Conservation (phyloP, 2,329 filamentous ascomycete species). For the Pestalotiopsis sp. region DNA sequence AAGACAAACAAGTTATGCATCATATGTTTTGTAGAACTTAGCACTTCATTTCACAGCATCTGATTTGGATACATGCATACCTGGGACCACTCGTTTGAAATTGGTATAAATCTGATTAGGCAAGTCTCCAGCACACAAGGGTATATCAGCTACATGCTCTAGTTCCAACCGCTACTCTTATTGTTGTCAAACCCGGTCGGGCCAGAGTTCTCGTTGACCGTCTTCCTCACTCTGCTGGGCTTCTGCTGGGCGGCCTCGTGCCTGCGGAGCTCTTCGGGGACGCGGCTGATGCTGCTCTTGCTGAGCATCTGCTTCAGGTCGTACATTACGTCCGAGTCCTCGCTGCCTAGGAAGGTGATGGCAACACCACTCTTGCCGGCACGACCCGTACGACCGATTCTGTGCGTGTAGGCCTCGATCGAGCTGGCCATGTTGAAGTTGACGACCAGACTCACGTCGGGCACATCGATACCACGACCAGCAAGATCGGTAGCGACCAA, state of each 20-base stretch:
- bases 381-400: slow-evolving; percentile 95
- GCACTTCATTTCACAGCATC: not conserved
- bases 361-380: slow-evolving; percentile 95
- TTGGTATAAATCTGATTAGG: not conserved
- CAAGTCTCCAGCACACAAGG: not conserved
- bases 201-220: not conserved
- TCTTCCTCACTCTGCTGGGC: slow-evolving; percentile 39
- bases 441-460: slow-evolving; percentile 89
- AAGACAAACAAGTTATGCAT: too few relatives aligned
- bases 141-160: not conserved
- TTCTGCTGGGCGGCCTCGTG: slow-evolving; percentile 93
- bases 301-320: slow-evolving; percentile 94
- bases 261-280: slow-evolving; percentile 87
- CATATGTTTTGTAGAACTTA: too few relatives aligned
- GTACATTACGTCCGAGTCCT: slow-evolving; percentile 89
- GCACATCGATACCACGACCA: slow-evolving; percentile 95
- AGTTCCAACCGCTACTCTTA: slow-evolving; percentile 6
- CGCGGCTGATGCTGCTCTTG: slow-evolving; percentile 84
- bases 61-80: not conserved
- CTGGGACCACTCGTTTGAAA: not conserved
- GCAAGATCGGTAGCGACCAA: slow-evolving; percentile 95
- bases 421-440: slow-evolving; percentile 98
- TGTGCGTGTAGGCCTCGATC: slow-evolving; percentile 96
- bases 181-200: not conserved
- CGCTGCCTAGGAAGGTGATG: slow-evolving; percentile 91